A percentile compares a stretch with the other conserved stretches of the same genome.
phyloP scores from a whole-genome alignment of 2,329 filamentous ascomycete species.

The Xylaria sp. region DNA sequence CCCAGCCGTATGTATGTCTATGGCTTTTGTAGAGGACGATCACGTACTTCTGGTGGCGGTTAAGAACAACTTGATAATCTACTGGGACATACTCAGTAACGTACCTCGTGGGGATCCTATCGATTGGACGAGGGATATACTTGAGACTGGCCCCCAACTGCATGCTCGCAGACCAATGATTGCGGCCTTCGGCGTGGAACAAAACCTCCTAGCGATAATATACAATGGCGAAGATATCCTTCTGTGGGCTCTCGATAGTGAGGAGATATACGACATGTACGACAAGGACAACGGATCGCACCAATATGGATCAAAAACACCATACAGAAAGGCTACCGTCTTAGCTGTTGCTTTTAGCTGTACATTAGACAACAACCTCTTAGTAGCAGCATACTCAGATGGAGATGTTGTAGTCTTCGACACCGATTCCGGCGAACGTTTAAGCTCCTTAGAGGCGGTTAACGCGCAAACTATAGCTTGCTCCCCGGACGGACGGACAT shows the following conservation, averaged over 20 bases:
- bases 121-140: conserved; percentile 37
- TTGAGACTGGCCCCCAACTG: conserved; percentile 25
- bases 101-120: conserved; percentile 24
- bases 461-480: conserved; percentile 42
- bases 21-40: conserved; percentile 28
- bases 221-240: conserved; percentile 46
- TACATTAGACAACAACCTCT: conserved; percentile 31
- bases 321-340: too few relatives aligned
- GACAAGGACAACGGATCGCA: too few relatives aligned
- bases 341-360: conserved; percentile 42
- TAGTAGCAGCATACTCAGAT: conserved; percentile 46
- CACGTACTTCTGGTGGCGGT: conserved; percentile 13
- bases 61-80: conserved; percentile 21
- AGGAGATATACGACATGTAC: conserved; percentile 41
- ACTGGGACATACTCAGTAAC: conserved; percentile 28
- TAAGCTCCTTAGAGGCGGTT: too few relatives aligned
- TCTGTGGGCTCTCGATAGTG: conserved; percentile 40
- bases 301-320: too few relatives aligned
- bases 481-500: conserved; percentile 47
- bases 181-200: conserved; percentile 31
- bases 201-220: conserved; percentile 42
- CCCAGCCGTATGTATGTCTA: conserved; percentile 27
- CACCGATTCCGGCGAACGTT: conserved; percentile 31
- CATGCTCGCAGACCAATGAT: conserved; percentile 36
- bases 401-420: conserved; percentile 47